A percentile compares a stretch with the other conserved stretches of the same genome.
These are phyloP conservation scores for Gaultheria prostrata DNA, from an alignment of 148 eudicot species.

Conservation along the genomic window DNA sequence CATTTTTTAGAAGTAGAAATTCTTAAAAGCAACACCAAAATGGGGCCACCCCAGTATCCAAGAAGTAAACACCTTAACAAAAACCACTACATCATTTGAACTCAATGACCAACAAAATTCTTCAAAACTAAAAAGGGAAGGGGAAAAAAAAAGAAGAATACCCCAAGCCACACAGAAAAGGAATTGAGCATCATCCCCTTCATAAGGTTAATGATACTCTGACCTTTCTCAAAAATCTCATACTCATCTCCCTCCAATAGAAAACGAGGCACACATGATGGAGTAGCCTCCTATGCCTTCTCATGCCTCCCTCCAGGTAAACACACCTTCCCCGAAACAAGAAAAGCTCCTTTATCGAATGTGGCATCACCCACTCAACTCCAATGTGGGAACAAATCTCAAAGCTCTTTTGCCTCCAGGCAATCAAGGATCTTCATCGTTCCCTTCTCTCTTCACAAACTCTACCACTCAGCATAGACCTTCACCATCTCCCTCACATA, in stretches of 20 bases:
- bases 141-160: too few species aligned
- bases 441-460: not conserved
- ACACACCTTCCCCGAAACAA: too few species aligned
- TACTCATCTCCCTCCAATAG: too few species aligned
- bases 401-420: not conserved
- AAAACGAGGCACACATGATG: too few species aligned
- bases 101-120: not conserved
- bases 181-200: not conserved
- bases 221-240: not conserved
- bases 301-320: too few species aligned
- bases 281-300: too few species aligned
- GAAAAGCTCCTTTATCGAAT: not conserved
- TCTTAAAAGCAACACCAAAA: not conserved
- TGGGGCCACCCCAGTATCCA: not conserved
- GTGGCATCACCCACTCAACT: not conserved
- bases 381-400: not conserved
- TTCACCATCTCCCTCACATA: not conserved
- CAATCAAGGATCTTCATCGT: not conserved
- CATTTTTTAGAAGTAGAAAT: not conserved
- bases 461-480: not conserved
- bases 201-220: not conserved
- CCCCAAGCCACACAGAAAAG: not conserved
- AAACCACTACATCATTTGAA: not conserved
- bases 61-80: not conserved
- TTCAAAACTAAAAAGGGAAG: not conserved